phyloP scores from a whole-genome alignment of 2,329 filamentous ascomycete species.

The Aspergillus fijiensis region DNA sequence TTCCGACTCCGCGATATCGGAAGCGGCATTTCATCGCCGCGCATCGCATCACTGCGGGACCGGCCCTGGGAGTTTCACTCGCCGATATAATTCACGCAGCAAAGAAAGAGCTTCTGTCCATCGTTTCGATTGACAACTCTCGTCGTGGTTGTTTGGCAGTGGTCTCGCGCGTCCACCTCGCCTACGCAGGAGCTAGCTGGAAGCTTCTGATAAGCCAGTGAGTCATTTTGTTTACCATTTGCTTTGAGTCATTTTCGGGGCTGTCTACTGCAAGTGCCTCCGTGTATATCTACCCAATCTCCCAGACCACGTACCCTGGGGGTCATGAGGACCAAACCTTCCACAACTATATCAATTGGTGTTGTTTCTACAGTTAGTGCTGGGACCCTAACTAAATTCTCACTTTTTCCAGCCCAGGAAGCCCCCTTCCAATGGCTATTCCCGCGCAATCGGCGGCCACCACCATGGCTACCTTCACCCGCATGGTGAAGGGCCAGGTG shows the following conservation, averaged over 20 bases:
- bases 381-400: conserved; percentile 2
- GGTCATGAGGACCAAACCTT: no score
- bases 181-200: neutral
- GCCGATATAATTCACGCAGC: neutral
- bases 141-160: conserved; percentile 3
- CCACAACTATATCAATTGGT: neutral
- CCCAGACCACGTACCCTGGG: neutral
- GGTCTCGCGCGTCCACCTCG: conserved; percentile 8
- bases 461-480: conserved; percentile 35
- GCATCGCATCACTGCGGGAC: conserved; percentile 10
- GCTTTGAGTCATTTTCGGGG: conserved; percentile 14
- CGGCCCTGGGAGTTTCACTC: neutral
- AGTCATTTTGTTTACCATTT: neutral
- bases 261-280: conserved; percentile 1
- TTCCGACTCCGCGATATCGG: conserved; percentile 35
- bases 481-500: conserved; percentile 41
- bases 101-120: neutral
- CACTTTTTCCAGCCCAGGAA: neutral
- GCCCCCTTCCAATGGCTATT: conserved; percentile 23
- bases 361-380: neutral
- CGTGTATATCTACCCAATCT: conserved; percentile 5
- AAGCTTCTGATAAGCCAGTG: neutral
- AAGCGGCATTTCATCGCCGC: conserved; percentile 16
- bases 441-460: conserved; percentile 27
- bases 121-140: conserved; percentile 1